A percentile compares a stretch with the other conserved stretches of the same genome.
Conservation (phyloP, 257 asterid genomes). For the Coffea eugenioides region DNA sequence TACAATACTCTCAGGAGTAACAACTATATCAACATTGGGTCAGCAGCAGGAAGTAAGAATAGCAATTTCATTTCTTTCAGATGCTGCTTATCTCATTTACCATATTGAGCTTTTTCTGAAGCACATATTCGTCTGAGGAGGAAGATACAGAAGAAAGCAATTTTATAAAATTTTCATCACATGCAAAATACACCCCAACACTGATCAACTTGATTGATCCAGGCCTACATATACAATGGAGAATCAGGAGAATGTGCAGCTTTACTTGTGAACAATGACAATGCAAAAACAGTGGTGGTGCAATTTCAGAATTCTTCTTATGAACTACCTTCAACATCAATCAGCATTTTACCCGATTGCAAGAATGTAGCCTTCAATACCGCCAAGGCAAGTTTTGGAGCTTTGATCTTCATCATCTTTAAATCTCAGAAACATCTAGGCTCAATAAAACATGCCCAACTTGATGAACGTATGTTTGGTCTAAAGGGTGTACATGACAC, state of each 20-base stretch:
- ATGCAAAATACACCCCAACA: background rate
- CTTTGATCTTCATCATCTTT: background rate
- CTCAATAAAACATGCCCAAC: background rate
- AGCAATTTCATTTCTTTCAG: background rate
- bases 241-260: slow-evolving; percentile 71
- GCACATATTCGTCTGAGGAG: no score
- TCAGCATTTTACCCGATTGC: slow-evolving; percentile 91
- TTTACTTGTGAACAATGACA: slow-evolving; percentile 63
- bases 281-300: slow-evolving; percentile 26
- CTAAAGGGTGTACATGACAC: no score
- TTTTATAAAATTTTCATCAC: background rate
- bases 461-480: background rate
- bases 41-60: slow-evolving; percentile 57
- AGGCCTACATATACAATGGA: slow-evolving; percentile 61
- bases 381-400: slow-evolving; percentile 55
- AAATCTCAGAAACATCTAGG: background rate
- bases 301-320: slow-evolving; percentile 47
- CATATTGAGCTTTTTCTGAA: no score
- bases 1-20: slow-evolving; percentile 53
- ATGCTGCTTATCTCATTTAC: background rate
- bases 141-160: background rate
- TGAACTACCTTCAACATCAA: slow-evolving; percentile 60
- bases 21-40: slow-evolving; percentile 42
- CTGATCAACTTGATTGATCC: background rate
- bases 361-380: slow-evolving; percentile 68